Evolutionary conservation across 768 basidiomycete species (phyloP).

Genomic region (Hygrocybe coccinea): DNA sequence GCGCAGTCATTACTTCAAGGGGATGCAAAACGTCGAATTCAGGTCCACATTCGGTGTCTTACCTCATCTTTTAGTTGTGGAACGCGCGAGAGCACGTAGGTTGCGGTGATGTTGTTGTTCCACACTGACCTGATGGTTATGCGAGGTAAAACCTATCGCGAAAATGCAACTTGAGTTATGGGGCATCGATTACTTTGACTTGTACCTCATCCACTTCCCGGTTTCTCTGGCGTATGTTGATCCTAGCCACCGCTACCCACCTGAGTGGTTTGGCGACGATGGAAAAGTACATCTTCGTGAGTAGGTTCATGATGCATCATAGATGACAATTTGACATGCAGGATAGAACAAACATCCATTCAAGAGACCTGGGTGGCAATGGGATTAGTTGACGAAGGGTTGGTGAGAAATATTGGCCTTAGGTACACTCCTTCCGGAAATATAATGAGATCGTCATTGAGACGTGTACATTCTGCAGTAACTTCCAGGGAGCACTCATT

Average conservation of each 20-base stretch:
- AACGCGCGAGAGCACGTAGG: slow-evolving; percentile 74
- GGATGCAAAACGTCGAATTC: slow-evolving; percentile 24
- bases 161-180: slow-evolving; percentile 70
- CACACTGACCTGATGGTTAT: slow-evolving; percentile 1
- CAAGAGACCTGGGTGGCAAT: slow-evolving; percentile 81
- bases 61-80: slow-evolving; percentile 54
- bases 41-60: background rate
- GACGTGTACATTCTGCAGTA: slow-evolving; percentile 39
- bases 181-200: slow-evolving; percentile 82
- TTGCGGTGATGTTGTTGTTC: slow-evolving; percentile 13
- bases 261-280: slow-evolving; percentile 77
- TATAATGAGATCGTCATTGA: background rate
- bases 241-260: slow-evolving; percentile 68
- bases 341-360: slow-evolving; percentile 58
- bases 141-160: slow-evolving; percentile 48
- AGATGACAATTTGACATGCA: background rate
- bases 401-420: slow-evolving; percentile 75
- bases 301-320: background rate
- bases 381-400: slow-evolving; percentile 68
- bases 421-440: slow-evolving; percentile 38
- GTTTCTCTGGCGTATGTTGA: slow-evolving; percentile 78
- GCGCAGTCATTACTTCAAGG: slow-evolving; percentile 82
- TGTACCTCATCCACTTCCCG: slow-evolving; percentile 84
- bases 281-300: slow-evolving; percentile 46
- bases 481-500: slow-evolving; percentile 67